phyloP scores from a whole-genome alignment of 768 basidiomycete genomes.

The Lentinula guzmanii region DNA sequence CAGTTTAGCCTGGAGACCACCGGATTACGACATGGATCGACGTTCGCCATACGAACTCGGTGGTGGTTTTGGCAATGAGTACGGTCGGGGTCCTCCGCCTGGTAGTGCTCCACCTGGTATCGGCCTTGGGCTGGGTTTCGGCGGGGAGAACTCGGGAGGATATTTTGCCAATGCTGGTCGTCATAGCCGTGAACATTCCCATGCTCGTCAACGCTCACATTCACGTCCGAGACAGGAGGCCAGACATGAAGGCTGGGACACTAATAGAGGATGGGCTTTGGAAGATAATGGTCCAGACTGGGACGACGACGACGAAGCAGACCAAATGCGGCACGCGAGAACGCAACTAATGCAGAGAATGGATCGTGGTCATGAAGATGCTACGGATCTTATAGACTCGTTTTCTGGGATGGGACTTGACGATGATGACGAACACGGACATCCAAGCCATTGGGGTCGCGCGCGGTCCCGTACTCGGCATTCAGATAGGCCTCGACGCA shows the following conservation, averaged over 20 bases:
- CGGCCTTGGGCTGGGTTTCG: not conserved
- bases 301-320: not conserved
- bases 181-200: not conserved
- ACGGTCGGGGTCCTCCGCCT: not conserved
- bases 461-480: not conserved
- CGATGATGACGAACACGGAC: not conserved
- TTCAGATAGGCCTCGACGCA: not conserved
- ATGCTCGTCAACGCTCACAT: not conserved
- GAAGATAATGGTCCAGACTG: not conserved
- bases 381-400: not conserved
- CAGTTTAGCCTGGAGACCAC: slow-evolving; percentile 1
- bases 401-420: not conserved
- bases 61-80: not conserved
- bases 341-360: not conserved
- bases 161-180: not conserved
- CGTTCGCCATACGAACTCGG: not conserved
- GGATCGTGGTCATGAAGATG: not conserved
- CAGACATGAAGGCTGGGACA: not conserved
- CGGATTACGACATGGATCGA: not conserved
- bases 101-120: not conserved
- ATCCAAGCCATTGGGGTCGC: not conserved
- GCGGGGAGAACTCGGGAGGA: not conserved
- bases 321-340: not conserved
- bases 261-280: not conserved
- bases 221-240: not conserved